Conservation (phyloP, 176 grass and related monocot genomes). For the Avena sativa region DNA sequence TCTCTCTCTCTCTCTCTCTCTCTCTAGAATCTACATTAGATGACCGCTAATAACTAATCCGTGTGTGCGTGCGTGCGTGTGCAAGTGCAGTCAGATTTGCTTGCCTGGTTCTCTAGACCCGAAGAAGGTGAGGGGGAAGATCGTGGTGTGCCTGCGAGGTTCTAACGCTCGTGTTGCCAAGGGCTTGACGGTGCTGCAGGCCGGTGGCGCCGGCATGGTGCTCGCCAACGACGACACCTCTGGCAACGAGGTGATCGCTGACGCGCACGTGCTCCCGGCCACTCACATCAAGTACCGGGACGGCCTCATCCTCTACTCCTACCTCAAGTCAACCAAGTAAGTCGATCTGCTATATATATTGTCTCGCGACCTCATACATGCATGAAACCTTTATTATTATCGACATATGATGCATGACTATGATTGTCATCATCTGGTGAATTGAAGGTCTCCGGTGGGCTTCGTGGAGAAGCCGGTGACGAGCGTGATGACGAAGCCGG, state of each 20-base stretch:
- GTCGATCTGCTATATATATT: not conserved
- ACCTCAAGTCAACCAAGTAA: slow-evolving; percentile 64
- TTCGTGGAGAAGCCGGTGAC: slow-evolving; percentile 63
- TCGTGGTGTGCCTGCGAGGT: slow-evolving; percentile 78
- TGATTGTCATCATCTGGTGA: not conserved
- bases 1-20: too few relatives aligned
- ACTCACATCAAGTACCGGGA: slow-evolving; percentile 65
- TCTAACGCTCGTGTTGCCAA: slow-evolving; percentile 52
- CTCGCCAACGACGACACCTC: slow-evolving; percentile 53
- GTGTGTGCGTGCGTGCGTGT: not conserved
- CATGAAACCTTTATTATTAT: not conserved
- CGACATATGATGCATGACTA: not conserved
- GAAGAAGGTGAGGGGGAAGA: slow-evolving; percentile 65
- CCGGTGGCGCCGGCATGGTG: slow-evolving; percentile 68
- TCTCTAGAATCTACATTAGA: not conserved
- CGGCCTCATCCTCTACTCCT: slow-evolving; percentile 51
- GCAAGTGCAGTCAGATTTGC: slow-evolving; percentile 55
- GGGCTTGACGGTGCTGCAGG: slow-evolving; percentile 58
- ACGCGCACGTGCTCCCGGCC: slow-evolving; percentile 71
- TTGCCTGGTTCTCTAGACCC: slow-evolving; percentile 59
- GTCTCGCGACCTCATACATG: not conserved
- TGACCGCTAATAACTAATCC: not conserved
- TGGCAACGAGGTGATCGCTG: slow-evolving; percentile 72
- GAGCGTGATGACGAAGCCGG: slow-evolving; percentile 55
- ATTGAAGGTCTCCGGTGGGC: slow-evolving; percentile 47